A percentile compares a stretch with the other conserved stretches of the same genome.
Conservation (phyloP, 495 filamentous ascomycete genomes). For the Talaromyces liani region DNA sequence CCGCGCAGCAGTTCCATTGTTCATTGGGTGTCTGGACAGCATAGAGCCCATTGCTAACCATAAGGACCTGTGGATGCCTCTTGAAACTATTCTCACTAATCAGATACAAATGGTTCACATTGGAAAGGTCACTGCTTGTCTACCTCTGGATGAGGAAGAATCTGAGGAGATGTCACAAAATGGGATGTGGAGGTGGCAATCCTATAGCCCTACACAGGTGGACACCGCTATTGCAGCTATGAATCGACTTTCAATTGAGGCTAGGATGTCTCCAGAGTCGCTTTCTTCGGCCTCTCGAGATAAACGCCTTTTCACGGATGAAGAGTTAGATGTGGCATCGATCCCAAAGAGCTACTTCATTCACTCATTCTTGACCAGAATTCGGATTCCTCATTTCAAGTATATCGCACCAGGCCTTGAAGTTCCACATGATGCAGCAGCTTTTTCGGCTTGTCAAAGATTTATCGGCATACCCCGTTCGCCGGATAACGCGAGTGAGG, state of each 20-base stretch:
- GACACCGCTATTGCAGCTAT: constrained; percentile 15
- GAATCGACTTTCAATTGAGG: constrained; percentile 14
- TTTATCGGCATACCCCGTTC: constrained; percentile 16
- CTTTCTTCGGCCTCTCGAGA: constrained; percentile 7
- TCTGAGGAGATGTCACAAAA: background rate
- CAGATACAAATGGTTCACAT: constrained; percentile 25
- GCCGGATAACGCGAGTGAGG: background rate
- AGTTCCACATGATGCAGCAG: constrained; percentile 19
- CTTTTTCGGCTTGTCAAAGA: constrained; percentile 18
- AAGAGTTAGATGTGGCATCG: constrained; percentile 21
- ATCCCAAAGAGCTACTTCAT: constrained; percentile 24
- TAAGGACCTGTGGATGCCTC: constrained; percentile 25
- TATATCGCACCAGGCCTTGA: constrained; percentile 27
- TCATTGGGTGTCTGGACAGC: constrained; percentile 11
- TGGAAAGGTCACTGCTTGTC: constrained; percentile 17
- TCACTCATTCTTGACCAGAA: constrained; percentile 20
- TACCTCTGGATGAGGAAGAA: background rate
- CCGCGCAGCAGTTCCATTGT: constrained; percentile 13
- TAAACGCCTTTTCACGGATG: constrained; percentile 15
- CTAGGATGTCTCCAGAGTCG: constrained; percentile 14
- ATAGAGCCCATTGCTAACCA: constrained; percentile 15
- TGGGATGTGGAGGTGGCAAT: constrained; percentile 13
- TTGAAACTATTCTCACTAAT: constrained; percentile 32
- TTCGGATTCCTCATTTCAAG: constrained; percentile 25
- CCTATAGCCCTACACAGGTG: constrained; percentile 14